phyloP scores from a whole-genome alignment of 768 basidiomycete species.

The Daedalea quercina region DNA sequence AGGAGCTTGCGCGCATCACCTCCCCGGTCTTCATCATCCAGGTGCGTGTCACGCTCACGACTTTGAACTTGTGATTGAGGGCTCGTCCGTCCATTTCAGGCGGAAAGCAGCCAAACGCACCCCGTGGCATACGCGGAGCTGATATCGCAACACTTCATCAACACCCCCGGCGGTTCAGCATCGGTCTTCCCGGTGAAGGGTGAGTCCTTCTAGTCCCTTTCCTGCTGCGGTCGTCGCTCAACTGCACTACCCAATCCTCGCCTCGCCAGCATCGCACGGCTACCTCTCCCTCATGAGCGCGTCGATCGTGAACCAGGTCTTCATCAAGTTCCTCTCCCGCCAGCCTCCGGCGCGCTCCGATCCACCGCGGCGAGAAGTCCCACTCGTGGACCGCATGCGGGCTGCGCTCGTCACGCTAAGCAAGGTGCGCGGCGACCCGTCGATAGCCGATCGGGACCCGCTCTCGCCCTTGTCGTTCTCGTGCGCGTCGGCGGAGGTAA shows the following conservation, averaged over 20 bases:
- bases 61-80: background rate
- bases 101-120: slow-evolving; percentile 48
- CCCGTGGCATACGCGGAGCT: slow-evolving; percentile 52
- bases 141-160: slow-evolving; percentile 41
- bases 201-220: slow-evolving; percentile 18
- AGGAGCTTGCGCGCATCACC: slow-evolving; percentile 43
- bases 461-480: slow-evolving; percentile 63
- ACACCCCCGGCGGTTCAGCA: slow-evolving; percentile 39
- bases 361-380: slow-evolving; percentile 28
- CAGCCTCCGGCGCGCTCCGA: slow-evolving; percentile 46
- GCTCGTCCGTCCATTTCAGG: slow-evolving; percentile 31
- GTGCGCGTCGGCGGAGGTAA: slow-evolving; percentile 45
- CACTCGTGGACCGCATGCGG: slow-evolving; percentile 43
- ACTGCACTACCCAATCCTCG: background rate
- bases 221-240: background rate
- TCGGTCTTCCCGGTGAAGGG: slow-evolving; percentile 58
- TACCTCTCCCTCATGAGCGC: slow-evolving; percentile 50
- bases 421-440: slow-evolving; percentile 39
- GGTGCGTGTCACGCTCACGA: slow-evolving; percentile 28
- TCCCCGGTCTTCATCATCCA: slow-evolving; percentile 68
- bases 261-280: slow-evolving; percentile 27
- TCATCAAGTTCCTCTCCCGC: slow-evolving; percentile 53
- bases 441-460: slow-evolving; percentile 45
- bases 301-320: slow-evolving; percentile 57
- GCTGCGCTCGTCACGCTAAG: slow-evolving; percentile 47